Conservation (phyloP, 2,329 filamentous ascomycete species). For the Ambrosiella beaveri region DNA sequence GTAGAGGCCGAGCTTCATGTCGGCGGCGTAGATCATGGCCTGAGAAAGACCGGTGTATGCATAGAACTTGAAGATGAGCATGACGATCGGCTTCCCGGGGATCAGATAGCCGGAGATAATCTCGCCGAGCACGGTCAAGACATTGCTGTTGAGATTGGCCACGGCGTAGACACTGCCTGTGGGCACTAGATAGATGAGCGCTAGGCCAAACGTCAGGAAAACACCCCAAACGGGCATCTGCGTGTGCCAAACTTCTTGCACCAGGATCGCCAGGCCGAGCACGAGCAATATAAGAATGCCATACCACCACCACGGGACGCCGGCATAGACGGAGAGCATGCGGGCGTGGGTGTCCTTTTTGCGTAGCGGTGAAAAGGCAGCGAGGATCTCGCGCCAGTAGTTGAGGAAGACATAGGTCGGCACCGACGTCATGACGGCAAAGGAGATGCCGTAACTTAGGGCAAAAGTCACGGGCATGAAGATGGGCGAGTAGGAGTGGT, state of each 20-base stretch:
- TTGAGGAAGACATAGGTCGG: conserved; percentile 34
- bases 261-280: conserved; percentile 27
- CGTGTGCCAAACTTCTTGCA: conserved; percentile 21
- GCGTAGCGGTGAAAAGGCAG: conserved; percentile 18
- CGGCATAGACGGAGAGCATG: conserved; percentile 38
- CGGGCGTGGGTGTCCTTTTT: conserved; percentile 30
- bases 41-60: conserved; percentile 29
- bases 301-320: conserved; percentile 43
- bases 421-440: conserved; percentile 36
- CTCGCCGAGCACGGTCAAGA: conserved; percentile 31
- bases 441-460: conserved; percentile 38
- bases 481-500: conserved; percentile 41
- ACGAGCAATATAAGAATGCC: conserved; percentile 26
- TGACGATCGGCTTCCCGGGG: conserved; percentile 29
- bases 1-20: conserved; percentile 34
- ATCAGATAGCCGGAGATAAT: conserved; percentile 32
- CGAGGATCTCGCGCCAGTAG: conserved; percentile 31
- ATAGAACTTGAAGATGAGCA: conserved; percentile 32
- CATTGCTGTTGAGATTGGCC: conserved; percentile 29
- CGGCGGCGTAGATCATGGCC: conserved; percentile 28
- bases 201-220: conserved; percentile 24
- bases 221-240: conserved; percentile 28
- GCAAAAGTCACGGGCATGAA: conserved; percentile 37
- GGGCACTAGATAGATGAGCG: conserved; percentile 24
- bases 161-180: conserved; percentile 29